Evolutionary conservation across 352 stramenopile genomes (phyloP), one percentile per base, ranked within the genome.

Genomic region (Chrysophaeum taylorii): DNA sequence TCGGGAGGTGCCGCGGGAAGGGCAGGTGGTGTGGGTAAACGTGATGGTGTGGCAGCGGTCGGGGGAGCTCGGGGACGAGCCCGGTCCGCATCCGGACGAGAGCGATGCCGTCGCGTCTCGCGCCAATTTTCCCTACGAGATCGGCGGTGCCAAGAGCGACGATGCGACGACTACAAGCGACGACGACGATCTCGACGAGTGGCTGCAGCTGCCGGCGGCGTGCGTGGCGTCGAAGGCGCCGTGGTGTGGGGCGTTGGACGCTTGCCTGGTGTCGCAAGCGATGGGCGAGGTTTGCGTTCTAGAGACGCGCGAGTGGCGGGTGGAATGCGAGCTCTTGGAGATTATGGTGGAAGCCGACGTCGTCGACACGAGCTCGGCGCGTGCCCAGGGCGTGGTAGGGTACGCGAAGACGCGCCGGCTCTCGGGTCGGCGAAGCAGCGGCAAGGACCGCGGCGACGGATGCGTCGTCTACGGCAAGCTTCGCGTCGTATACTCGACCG

Each of bases 141-240:
- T n/a, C n/a, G n/a, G n/a, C n/a, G n/a, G n/a, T n/a, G n/a, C n/a
- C n/a, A n/a, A n/a, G n/a, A n/a, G n/a, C n/a, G n/a, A n/a, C n/a
- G n/a, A n/a, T n/a, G n/a, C n/a, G n/a, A n/a, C n/a, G n/a, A n/a
- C n/a, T n/a, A n/a, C n/a, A n/a, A n/a, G n/a, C 45, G 45, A 7
- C 45, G 52, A 63, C 52, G 52, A 63, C 52, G 52, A 39, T 31
- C 52, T 63, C 52, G 52, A 63, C 52, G 52, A 63, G 25, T 63
- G 52, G 52, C 33, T 63, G 9, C 25, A 41, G 25, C 25, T 63
- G 9, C 52, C 52, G 7, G 14, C 5, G 7, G 9, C 52, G 27
- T 7, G 21, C 9, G 7, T 2, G 9, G 15, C 27, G 27, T 21
- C 25, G 4, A 35, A 38, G 33, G 5, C 52, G 4, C 5, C 36